These are phyloP conservation scores for Blastomyces gilchristii DNA, from an alignment of 2,329 filamentous ascomycete genomes.

Conservation along the genomic window DNA sequence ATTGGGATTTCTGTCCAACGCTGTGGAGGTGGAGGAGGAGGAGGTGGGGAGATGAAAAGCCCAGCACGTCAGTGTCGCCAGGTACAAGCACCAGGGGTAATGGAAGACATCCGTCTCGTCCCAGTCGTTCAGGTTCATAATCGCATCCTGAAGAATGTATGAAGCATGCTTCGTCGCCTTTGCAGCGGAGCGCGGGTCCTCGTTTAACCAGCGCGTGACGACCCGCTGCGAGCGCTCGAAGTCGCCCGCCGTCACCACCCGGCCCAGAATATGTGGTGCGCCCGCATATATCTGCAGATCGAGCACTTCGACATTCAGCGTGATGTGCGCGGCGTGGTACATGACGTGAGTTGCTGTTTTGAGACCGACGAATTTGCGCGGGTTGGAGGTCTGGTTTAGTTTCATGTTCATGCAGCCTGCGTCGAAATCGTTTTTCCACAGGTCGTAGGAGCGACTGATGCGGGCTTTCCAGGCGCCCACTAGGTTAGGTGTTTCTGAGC, in stretches of 20 bases:
- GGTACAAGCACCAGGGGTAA: conserved; percentile 52
- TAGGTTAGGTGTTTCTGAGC: conserved; percentile 31
- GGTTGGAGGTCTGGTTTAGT: conserved; percentile 24
- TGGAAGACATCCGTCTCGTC: conserved; percentile 48
- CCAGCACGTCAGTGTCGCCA: conserved; percentile 50
- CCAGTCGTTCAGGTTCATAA: conserved; percentile 41
- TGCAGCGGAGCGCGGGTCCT: conserved; percentile 26
- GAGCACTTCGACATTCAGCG: conserved; percentile 49
- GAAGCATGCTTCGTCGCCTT: conserved; percentile 47
- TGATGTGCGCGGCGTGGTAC: conserved; percentile 49
- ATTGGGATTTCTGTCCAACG: not conserved
- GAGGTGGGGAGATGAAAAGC: conserved; percentile 42
- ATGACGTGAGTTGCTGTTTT: conserved; percentile 44
- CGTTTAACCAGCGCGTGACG: conserved; percentile 43
- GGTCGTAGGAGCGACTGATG: conserved; percentile 44
- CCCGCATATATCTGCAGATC: conserved; percentile 55
- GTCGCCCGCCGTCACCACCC: conserved; percentile 43
- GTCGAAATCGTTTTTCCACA: conserved; percentile 51
- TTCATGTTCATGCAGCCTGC: conserved; percentile 38
- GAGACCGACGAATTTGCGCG: conserved; percentile 38
- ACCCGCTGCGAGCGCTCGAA: conserved; percentile 42
- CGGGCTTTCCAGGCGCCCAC: conserved; percentile 43
- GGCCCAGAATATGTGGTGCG: conserved; percentile 48
- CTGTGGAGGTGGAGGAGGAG: conserved; percentile 7
- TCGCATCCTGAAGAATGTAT: conserved; percentile 41